Conservation (phyloP, 495 filamentous ascomycete genomes). For the Pseudoneurospora amorphoporcata region DNA sequence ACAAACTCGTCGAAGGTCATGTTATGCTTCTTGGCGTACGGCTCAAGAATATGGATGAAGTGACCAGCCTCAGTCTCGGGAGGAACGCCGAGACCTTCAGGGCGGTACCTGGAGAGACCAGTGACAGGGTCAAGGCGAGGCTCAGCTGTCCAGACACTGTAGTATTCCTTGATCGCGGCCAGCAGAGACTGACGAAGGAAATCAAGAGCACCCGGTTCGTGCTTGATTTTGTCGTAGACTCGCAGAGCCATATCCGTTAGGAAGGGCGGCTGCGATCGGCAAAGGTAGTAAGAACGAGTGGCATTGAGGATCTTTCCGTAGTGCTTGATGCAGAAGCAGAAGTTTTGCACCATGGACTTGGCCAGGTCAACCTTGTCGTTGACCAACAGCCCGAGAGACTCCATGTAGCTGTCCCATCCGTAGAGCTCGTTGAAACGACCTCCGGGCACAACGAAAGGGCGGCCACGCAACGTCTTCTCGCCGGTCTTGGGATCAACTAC, state of each 20-base stretch:
- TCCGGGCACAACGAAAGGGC: constrained; percentile 92
- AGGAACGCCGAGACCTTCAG: constrained; percentile 81
- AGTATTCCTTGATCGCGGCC: constrained; percentile 94
- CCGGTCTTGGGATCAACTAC: constrained; percentile 51
- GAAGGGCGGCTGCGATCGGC: constrained; percentile 89
- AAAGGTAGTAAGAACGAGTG: constrained; percentile 89
- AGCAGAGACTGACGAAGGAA: constrained; percentile 70
- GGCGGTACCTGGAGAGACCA: constrained; percentile 83
- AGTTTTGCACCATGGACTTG: constrained; percentile 89
- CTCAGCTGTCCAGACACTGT: constrained; percentile 75
- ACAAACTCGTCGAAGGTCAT: constrained; percentile 78
- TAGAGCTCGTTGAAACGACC: constrained; percentile 97
- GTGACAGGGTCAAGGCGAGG: constrained; percentile 71
- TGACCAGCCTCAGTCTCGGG: constrained; percentile 88
- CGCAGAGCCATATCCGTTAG: constrained; percentile 93
- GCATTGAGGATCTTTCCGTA: constrained; percentile 98
- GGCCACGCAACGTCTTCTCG: constrained; percentile 56
- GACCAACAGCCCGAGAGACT: constrained; percentile 72
- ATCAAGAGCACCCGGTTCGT: constrained; percentile 62
- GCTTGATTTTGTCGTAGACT: constrained; percentile 78
- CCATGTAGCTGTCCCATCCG: constrained; percentile 97
- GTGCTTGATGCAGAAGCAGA: constrained; percentile 95
- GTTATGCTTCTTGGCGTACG: constrained; percentile 75
- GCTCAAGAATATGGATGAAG: constrained; percentile 76
- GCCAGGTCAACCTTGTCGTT: constrained; percentile 74